Evolutionary conservation across 495 filamentous ascomycete genomes (phyloP).

Genomic region (Sporormia fimetaria): DNA sequence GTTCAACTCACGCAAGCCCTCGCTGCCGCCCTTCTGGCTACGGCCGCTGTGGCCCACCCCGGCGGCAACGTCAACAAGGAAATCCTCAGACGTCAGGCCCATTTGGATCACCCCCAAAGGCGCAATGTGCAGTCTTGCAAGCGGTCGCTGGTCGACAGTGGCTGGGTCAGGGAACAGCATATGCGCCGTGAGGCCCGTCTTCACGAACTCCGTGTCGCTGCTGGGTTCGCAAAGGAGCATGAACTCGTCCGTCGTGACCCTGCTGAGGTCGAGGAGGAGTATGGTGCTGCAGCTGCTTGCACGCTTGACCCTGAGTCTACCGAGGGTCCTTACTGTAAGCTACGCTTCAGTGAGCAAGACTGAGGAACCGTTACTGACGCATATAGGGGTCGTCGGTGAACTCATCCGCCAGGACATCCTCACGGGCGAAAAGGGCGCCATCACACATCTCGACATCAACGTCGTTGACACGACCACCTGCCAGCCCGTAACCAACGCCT

Average conservation of each 20-base stretch:
- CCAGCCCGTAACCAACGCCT: constrained; percentile 42
- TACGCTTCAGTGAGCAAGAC: neutral
- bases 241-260: constrained; percentile 11
- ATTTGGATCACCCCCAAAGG: constrained; percentile 19
- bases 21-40: constrained; percentile 16
- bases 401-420: constrained; percentile 42
- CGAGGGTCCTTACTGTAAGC: constrained; percentile 28
- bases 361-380: neutral
- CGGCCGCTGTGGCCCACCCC: constrained; percentile 17
- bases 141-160: constrained; percentile 19
- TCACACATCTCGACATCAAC: constrained; percentile 48
- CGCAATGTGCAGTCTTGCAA: constrained; percentile 15
- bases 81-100: constrained; percentile 13
- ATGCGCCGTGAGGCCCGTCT: constrained; percentile 16
- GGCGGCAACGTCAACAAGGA: constrained; percentile 17
- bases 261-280: constrained; percentile 12
- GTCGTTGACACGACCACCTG: constrained; percentile 49
- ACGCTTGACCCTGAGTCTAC: constrained; percentile 25
- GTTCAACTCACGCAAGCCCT: constrained; percentile 20
- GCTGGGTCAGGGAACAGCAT: constrained; percentile 19
- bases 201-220: constrained; percentile 20
- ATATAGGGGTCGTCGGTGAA: constrained; percentile 30
- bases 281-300: constrained; percentile 13
- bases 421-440: constrained; percentile 46
- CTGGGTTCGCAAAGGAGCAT: constrained; percentile 14